Percentiles rank a stretch among this genome's conserved stretches.
These are phyloP conservation scores for Fusarium continuum DNA, from an alignment of 2,329 filamentous ascomycete species.

Conservation along the genomic window DNA sequence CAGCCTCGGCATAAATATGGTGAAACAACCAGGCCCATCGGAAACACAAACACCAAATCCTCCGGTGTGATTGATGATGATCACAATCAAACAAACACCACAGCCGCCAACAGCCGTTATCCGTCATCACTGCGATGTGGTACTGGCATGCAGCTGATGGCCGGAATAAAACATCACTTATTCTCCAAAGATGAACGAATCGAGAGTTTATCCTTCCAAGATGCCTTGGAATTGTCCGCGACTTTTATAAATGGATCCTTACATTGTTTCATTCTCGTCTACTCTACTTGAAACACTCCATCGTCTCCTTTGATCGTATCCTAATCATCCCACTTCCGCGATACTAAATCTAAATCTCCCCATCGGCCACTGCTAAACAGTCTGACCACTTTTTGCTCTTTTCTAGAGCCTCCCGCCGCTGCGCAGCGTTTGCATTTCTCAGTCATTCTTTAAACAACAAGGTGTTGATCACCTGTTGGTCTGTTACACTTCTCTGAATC, in stretches of 20 bases:
- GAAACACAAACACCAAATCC: slow-evolving; percentile 28
- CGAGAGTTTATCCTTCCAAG: not conserved
- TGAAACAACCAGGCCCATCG: slow-evolving; percentile 11
- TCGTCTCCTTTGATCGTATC: slow-evolving; percentile 30
- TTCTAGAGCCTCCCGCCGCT: slow-evolving; percentile 3
- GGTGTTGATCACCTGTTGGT: slow-evolving; percentile 35
- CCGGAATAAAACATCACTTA: not conserved
- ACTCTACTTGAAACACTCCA: slow-evolving; percentile 40
- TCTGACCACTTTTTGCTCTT: not conserved
- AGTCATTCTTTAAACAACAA: slow-evolving; percentile 29
- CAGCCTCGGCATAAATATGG: slow-evolving; percentile 15
- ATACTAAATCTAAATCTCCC: not conserved
- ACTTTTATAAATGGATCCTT: too few relatives aligned
- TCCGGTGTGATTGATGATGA: slow-evolving; percentile 8
- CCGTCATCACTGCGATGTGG: not conserved
- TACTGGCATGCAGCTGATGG: not conserved
- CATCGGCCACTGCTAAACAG: not conserved
- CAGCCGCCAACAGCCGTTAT: not conserved
- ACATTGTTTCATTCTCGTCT: slow-evolving; percentile 20
- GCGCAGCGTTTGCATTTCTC: slow-evolving; percentile 25
- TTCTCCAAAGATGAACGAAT: not conserved
- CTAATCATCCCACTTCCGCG: not conserved
- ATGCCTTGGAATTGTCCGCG: not conserved
- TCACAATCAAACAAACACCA: slow-evolving; percentile 18
- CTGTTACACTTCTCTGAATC: slow-evolving; percentile 16